phyloP scores from a whole-genome alignment of 2,329 filamentous ascomycete species.

The Calonectria naviculata region DNA sequence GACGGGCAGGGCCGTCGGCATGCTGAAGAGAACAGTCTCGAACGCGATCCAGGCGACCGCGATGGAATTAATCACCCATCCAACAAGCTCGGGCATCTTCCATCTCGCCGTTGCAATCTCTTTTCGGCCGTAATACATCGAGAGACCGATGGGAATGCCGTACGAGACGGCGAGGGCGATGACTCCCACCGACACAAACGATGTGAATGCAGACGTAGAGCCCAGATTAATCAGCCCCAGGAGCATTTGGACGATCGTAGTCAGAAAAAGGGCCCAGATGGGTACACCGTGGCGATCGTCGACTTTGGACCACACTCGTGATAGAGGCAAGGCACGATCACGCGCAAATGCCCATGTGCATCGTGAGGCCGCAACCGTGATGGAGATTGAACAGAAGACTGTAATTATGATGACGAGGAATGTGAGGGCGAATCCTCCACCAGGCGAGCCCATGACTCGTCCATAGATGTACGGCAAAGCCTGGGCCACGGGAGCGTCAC shows the following conservation, averaged over 20 bases:
- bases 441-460: slow-evolving; percentile 77
- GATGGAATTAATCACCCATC: slow-evolving; percentile 73
- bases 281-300: slow-evolving; percentile 76
- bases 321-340: slow-evolving; percentile 79
- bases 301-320: slow-evolving; percentile 73
- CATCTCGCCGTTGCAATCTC: slow-evolving; percentile 56
- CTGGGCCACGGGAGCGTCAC: slow-evolving; percentile 73
- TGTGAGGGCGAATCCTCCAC: slow-evolving; percentile 79
- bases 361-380: slow-evolving; percentile 77
- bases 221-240: slow-evolving; percentile 85
- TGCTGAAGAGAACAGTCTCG: slow-evolving; percentile 80
- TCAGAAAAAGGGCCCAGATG: slow-evolving; percentile 75
- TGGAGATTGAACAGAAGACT: slow-evolving; percentile 80
- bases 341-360: slow-evolving; percentile 82
- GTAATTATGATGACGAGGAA: slow-evolving; percentile 81
- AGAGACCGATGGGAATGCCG: slow-evolving; percentile 79
- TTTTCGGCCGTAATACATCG: slow-evolving; percentile 71
- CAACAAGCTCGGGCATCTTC: slow-evolving; percentile 69
- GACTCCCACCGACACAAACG: slow-evolving; percentile 82
- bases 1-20: slow-evolving; percentile 73
- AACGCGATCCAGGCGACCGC: slow-evolving; percentile 77
- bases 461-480: slow-evolving; percentile 82
- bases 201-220: slow-evolving; percentile 79
- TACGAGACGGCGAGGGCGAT: slow-evolving; percentile 83
- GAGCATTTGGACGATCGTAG: slow-evolving; percentile 74